These are phyloP conservation scores for Penicilliopsis zonata DNA, from an alignment of 495 filamentous ascomycete genomes.

Conservation along the genomic window DNA sequence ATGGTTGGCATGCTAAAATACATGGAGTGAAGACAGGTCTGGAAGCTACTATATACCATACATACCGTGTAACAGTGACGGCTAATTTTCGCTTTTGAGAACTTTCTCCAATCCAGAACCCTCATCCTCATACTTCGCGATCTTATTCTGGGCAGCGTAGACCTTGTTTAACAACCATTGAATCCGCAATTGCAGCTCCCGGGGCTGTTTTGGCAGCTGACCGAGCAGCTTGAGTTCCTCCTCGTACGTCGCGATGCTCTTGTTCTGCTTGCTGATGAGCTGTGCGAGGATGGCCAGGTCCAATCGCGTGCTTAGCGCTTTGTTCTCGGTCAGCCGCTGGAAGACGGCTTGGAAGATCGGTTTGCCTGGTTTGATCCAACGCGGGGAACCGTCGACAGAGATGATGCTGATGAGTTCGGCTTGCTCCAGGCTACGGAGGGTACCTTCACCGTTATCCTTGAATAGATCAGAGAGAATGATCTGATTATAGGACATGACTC, in stretches of 20 bases:
- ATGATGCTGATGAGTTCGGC: constrained; percentile 76
- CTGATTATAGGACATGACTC: constrained; percentile 64
- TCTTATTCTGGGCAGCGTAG: constrained; percentile 57
- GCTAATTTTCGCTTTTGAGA: constrained; percentile 18
- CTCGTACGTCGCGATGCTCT: constrained; percentile 66
- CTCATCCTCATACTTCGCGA: constrained; percentile 63
- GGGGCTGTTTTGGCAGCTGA: constrained; percentile 49
- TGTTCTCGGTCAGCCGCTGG: constrained; percentile 52
- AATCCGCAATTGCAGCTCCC: constrained; percentile 46
- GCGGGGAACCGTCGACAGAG: constrained; percentile 62
- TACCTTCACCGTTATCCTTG: constrained; percentile 50
- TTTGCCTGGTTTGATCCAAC: constrained; percentile 63
- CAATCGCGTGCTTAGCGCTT: constrained; percentile 58
- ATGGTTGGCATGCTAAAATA: no score
- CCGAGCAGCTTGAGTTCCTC: constrained; percentile 58
- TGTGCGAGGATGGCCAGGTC: constrained; percentile 59
- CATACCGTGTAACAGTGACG: no score
- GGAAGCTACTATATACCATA: no score
- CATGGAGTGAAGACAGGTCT: no score
- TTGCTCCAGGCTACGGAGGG: constrained; percentile 69
- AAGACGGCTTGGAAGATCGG: constrained; percentile 87
- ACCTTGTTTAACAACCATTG: constrained; percentile 66
- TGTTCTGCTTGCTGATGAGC: constrained; percentile 58
- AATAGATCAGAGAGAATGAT: constrained; percentile 66
- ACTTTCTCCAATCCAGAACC: constrained; percentile 57